Base-by-base conservation (phyloP, 2,329 filamentous ascomycete genomes). In the Didymosphaeria variabile region DNA sequence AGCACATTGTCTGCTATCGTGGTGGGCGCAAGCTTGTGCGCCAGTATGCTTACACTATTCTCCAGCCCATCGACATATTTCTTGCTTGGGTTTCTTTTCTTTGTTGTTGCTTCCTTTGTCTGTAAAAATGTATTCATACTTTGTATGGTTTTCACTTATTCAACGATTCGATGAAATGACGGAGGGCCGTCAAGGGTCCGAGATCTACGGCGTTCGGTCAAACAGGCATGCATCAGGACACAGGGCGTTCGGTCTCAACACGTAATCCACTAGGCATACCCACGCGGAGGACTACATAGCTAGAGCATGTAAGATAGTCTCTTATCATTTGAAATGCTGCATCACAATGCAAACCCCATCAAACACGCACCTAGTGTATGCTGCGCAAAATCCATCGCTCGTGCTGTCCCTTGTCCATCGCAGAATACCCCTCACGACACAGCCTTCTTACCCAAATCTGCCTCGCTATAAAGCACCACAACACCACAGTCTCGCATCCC, bases 401-500 rank as follows among this genome's bases (percentile, higher is more conserved):
- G 13, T 15, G 34, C 9, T 12, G 34, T 15, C 13, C 10, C 10
- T 10, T 15, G 34, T 36, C 10, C 9, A 36, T 17, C 17, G 36
- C 15, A 13, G 17, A 17, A 17, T 15, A 13, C 36, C 36, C 36
- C 36, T 40, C 17, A 15, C 36, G 6, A 40, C 17, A 13, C 15
- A 6, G 26, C 42, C 17, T 45, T 34, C 26, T 55, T 32, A 50
- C 17, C 29, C 29, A 34, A 50, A 2, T 50, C 29, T 50, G 47
- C 47, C 47, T 52, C 9, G 32, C 49, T 38, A 23, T 38, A 17
- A 32, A 38, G 32, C n/a, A 29, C 19, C 36, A 53, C 50, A 40
- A 53, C 50, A 40, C 21, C 50, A 5, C 36, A 42, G 42, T 53
- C 50, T 53, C 21, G 21, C 50, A 53, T 42, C 21, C 31, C 32